Evolutionary conservation across 192 early-diverging fungal genomes (phyloP), one percentile per base, ranked within the genome.

Genomic region (Umbelopsis vinacea): DNA sequence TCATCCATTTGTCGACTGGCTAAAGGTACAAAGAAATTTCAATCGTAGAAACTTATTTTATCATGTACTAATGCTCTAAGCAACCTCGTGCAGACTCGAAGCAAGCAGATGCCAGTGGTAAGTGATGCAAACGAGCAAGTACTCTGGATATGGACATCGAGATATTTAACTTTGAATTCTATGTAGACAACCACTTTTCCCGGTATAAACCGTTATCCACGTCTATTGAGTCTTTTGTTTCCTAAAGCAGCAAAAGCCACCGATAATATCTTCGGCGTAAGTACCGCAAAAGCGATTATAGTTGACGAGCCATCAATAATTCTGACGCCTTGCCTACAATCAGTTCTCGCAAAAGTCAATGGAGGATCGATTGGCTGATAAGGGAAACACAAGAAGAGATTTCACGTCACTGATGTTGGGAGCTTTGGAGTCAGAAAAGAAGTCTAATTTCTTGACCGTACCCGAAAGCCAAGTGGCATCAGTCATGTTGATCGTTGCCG

Each of bases 401-500:
- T 63, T 63, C 35, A n/a, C 57, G 14, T 15, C 33, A 37, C 23
- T 63, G 2, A 29, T 63, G 8, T 29, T 63, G 17, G 57, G 19
- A 37, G 57, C 57, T 37, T 8, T 29, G 57, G 4, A 37, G 0
- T 63, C 57, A 15, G 26, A 63, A 0, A 63, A 63, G 29, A 68
- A 46, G 22, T 19, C 29, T 15, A 37, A 5, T 17, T 48, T 0
- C 23, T 3, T 74, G 71, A 74, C 73, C 6, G 15, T 23, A 2
- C 21, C 11, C 21, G 68, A 74, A 33, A 29, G 35, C 19, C 24
- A 43, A 0, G 26, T 60, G 22, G 37, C 52, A 46, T 60, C 46
- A 19, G 38, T 74, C n/a, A 60, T 55, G 37, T 26, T 63, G n/a
- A 71, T 73, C 0, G 45, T 74, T 26, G 73, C 73, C 4, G 73